Conservation (phyloP, 1,139 yeast species). For the Scheffersomyces illinoinensis region DNA sequence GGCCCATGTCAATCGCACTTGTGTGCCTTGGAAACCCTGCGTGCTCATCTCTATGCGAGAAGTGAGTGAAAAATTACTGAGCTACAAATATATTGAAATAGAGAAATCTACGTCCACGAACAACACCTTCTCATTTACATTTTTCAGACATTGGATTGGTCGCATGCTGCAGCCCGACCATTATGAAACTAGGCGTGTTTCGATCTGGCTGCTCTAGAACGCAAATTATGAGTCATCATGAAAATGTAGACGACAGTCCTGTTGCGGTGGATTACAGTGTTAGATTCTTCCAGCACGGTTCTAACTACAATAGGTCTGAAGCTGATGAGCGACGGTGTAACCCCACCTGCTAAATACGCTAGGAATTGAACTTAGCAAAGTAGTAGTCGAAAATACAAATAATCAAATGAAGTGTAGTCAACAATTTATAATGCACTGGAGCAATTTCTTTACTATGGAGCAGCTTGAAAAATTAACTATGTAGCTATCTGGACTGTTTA, state of each 20-base stretch:
- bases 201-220: constrained; percentile 46
- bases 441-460: background rate
- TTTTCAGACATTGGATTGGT: constrained; percentile 31
- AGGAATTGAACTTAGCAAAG: background rate
- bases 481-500: background rate
- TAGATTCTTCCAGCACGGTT: background rate
- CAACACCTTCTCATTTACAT: background rate
- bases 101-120: background rate
- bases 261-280: background rate
- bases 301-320: background rate
- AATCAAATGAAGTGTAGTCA: background rate
- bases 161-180: constrained; percentile 40
- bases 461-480: background rate
- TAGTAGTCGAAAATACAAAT: background rate
- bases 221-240: constrained; percentile 55
- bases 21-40: background rate
- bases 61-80: background rate
- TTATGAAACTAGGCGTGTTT: constrained; percentile 52
- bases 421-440: background rate
- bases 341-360: background rate
- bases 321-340: background rate
- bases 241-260: constrained; percentile 2
- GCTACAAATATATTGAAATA: no score
- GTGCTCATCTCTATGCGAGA: background rate
- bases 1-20: background rate